Base-by-base conservation (phyloP, 1,139 yeast species). In the Tardiomyces digboiensis region DNA sequence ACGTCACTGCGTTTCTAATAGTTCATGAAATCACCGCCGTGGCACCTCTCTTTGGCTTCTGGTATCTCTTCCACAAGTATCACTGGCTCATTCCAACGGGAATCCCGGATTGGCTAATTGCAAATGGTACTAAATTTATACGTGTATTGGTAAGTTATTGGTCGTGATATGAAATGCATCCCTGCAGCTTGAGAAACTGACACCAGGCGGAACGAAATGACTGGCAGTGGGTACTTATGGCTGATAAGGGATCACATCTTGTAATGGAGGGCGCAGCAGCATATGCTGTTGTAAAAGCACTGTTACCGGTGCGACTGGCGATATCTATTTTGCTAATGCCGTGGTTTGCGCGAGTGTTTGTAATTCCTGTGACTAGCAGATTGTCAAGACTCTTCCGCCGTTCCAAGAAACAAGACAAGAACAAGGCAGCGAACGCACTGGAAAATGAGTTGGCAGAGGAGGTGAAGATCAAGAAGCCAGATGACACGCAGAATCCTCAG, bases 21-120 rank as follows among this genome's bases (percentile, higher is more conserved):
- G 68, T 89, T n/a, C 97, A 89, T 58, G 97, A 89, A 59, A 54
- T 86, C 39, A 75, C 95, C 0, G 96, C 97, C 1, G 72, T 89
- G 4, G 74, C 80, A 6, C 97, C 97, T 1, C 71, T 89, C 42
- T 66, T 86, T 26, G 79, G 80, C 0, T 58, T 88, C 2, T 87
- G 96, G 95, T 84, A 79, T 56, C 52, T 73, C 1, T 75, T 86
- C 52, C 84, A 85, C 61, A 71, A 78, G 48, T 70, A 65, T 41
- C 73, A 75, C 43, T 66, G 72, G 49, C 54, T 65, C 2, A 74
- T 76, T 0, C 60, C 81, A 19, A 42, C 51, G 1, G 83, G 80
- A 42, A 57, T 82, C 22, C 91, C 94, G 0, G 73, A 75, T 8
- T 80, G 84, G 75, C 72, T 83, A 6, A 61, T 84, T 7, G 71